Conservation (phyloP, 1,284 basidiomycete genomes). For the Heterobasidion irregulare region DNA sequence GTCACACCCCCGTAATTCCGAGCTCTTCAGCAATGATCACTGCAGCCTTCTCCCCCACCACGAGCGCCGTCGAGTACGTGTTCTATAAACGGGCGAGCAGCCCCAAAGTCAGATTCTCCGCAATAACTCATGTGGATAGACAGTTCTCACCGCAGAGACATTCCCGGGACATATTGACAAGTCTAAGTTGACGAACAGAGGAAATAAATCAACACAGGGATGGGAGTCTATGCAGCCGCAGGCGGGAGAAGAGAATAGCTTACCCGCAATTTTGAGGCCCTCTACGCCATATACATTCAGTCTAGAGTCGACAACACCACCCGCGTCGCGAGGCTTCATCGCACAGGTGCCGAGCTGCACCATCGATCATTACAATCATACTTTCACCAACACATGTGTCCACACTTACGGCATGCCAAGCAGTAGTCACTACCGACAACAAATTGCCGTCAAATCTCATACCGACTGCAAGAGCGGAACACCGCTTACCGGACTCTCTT, state of each 20-base stretch:
- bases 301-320: slow-evolving; percentile 53
- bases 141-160: slow-evolving; percentile 24
- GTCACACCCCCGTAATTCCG: slow-evolving; percentile 18
- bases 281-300: slow-evolving; percentile 58
- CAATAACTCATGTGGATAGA: not conserved
- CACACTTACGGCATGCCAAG: slow-evolving; percentile 48
- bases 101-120: not conserved
- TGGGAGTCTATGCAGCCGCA: not conserved
- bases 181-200: slow-evolving; percentile 18
- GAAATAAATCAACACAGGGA: not conserved
- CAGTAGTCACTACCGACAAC: slow-evolving; percentile 27
- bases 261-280: slow-evolving; percentile 48
- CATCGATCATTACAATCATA: not conserved
- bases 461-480: not conserved
- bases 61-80: slow-evolving; percentile 39
- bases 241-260: not conserved
- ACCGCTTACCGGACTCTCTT: slow-evolving; percentile 18
- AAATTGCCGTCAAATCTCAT: not conserved
- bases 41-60: slow-evolving; percentile 42
- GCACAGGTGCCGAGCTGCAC: slow-evolving; percentile 55
- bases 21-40: slow-evolving; percentile 37
- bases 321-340: slow-evolving; percentile 49
- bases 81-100: slow-evolving; percentile 17
- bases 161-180: slow-evolving; percentile 39
- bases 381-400: not conserved